Evolutionary conservation across 768 basidiomycete genomes (phyloP).

Genomic region (Tephrocybe sp.): DNA sequence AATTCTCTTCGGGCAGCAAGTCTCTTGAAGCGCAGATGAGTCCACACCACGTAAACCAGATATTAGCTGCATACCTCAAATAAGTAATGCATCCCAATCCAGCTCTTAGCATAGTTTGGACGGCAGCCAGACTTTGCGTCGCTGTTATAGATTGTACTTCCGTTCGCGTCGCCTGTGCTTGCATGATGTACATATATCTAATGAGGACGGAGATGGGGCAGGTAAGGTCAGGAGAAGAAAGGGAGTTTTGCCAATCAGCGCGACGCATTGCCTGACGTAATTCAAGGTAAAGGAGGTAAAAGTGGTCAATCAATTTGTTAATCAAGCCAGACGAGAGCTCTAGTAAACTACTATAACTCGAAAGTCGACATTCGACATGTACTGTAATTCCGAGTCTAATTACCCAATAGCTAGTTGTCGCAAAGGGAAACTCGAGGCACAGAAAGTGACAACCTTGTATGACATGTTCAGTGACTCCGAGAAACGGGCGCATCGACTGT

Average conservation of each 20-base stretch:
- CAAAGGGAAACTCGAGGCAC: no score
- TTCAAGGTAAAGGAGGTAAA: no score
- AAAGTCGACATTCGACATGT: no score
- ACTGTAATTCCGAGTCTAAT: no score
- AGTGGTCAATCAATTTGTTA: no score
- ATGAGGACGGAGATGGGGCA: background rate
- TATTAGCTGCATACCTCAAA: conserved; percentile 55
- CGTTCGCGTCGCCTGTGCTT: conserved; percentile 32
- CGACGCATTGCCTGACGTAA: conserved; percentile 15
- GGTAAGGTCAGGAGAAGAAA: background rate
- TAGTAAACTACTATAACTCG: no score
- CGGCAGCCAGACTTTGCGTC: conserved; percentile 64
- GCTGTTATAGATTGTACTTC: conserved; percentile 48
- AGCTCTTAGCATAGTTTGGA: conserved; percentile 72
- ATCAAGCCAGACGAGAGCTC: no score
- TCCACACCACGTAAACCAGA: background rate
- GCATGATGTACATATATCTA: conserved; percentile 24
- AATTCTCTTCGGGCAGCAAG: conserved; percentile 78
- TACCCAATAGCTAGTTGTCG: no score
- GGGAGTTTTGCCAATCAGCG: background rate
- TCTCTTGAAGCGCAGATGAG: conserved; percentile 42
- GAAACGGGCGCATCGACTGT: no score
- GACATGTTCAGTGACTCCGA: no score
- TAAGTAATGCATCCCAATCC: conserved; percentile 79
- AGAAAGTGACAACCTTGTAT: no score